phyloP scores from a whole-genome alignment of 768 basidiomycete genomes.

The Termitomyces sp. region DNA sequence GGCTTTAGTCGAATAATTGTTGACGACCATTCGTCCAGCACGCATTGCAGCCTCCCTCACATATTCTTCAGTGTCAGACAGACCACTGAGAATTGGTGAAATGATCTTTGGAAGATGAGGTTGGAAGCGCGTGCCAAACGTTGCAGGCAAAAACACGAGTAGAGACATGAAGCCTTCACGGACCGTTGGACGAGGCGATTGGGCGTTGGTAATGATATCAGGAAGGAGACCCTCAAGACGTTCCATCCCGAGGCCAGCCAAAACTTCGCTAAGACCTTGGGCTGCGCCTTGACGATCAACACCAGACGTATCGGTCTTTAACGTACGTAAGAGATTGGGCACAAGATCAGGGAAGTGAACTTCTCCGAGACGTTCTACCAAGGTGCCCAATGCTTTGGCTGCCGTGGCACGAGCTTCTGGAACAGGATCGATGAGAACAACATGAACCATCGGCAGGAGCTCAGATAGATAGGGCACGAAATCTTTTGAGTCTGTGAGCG shows the following conservation, averaged over 20 bases:
- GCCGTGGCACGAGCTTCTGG: slow-evolving; percentile 97
- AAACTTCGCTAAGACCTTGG: slow-evolving; percentile 93
- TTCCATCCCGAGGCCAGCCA: slow-evolving; percentile 97
- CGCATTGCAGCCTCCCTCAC: slow-evolving; percentile 98
- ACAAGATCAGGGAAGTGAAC: slow-evolving; percentile 94
- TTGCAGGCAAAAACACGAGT: slow-evolving; percentile 91
- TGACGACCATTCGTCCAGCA: slow-evolving; percentile 97
- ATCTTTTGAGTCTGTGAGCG: slow-evolving; percentile 84
- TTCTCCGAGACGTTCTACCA: slow-evolving; percentile 97
- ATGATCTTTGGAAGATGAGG: slow-evolving; percentile 96
- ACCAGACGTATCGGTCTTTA: slow-evolving; percentile 91
- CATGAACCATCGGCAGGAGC: slow-evolving; percentile 86
- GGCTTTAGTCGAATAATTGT: slow-evolving; percentile 87
- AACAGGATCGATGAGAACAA: slow-evolving; percentile 93
- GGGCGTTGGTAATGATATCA: slow-evolving; percentile 88
- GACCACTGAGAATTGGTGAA: slow-evolving; percentile 83
- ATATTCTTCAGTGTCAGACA: slow-evolving; percentile 92
- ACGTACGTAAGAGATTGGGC: slow-evolving; percentile 78
- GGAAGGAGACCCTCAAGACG: slow-evolving; percentile 91
- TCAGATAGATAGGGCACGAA: slow-evolving; percentile 92
- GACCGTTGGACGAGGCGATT: slow-evolving; percentile 85
- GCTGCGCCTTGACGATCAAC: slow-evolving; percentile 98
- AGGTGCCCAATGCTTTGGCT: slow-evolving; percentile 91
- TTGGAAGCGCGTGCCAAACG: slow-evolving; percentile 94
- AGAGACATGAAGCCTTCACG: slow-evolving; percentile 99